Evolutionary conservation across 139 green algal species (phyloP).

Genomic region (Chlorella sp.): DNA sequence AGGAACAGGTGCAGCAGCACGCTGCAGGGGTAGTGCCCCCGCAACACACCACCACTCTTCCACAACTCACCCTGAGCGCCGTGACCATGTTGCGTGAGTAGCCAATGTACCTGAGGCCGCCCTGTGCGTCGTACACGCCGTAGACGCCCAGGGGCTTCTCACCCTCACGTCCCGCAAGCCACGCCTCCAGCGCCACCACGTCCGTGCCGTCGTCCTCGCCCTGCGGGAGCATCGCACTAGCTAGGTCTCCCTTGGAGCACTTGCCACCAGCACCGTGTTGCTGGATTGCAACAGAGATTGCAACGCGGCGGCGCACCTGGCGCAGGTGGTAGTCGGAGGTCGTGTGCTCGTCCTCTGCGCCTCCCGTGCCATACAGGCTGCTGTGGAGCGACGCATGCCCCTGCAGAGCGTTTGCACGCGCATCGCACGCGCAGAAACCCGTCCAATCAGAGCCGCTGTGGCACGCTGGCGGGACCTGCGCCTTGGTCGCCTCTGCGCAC

Average conservation of each 20-base stretch:
- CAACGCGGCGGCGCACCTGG: not conserved
- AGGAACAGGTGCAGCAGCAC: not conserved
- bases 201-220: conserved; percentile 73
- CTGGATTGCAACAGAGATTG: not conserved
- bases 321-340: not conserved
- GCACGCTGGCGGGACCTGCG: too few species aligned
- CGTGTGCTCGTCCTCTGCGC: not conserved
- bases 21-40: too few species aligned
- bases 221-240: conserved; percentile 19
- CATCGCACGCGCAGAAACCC: not conserved
- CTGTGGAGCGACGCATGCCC: not conserved
- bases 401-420: not conserved
- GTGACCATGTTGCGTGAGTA: conserved; percentile 79
- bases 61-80: conserved; percentile 64
- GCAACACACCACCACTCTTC: too few species aligned
- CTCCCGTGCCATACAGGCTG: not conserved
- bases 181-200: conserved; percentile 54
- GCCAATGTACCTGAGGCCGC: conserved; percentile 74
- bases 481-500: too few species aligned
- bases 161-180: conserved; percentile 48
- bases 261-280: too few species aligned
- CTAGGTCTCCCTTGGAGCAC: too few species aligned
- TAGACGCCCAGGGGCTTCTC: conserved; percentile 80
- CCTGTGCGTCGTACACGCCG: conserved; percentile 36
- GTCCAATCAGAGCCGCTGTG: too few species aligned